Base-by-base conservation (phyloP, 805 yeast genomes). In the Candida sithepensis region DNA sequence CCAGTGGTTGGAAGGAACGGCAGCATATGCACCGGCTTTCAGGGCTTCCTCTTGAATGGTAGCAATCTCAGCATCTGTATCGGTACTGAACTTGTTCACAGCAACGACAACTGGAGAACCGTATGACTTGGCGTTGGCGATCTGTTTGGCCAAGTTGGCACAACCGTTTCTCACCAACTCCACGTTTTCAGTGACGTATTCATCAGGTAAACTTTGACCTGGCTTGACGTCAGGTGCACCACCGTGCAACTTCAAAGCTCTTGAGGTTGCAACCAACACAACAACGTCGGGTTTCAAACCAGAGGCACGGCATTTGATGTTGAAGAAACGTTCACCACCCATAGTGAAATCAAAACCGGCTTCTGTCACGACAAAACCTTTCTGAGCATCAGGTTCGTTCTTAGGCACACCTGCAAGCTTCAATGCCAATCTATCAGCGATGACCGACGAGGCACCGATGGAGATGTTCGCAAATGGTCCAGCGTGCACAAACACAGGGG, bases 401-500 rank as follows among this genome's bases (percentile, higher is more conserved):
- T 48, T 53, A 28, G 64, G 61, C 22, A 50, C 76, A 67, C 92
- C 92, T 39, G 87, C 85, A 52, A 86, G 72, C 66, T 85, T 85
- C 70, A 86, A 73, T n/a, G 91, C 91, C 70, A 86, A 70, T 64
- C 81, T 82, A 66, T 86, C 95, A 49, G 94, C 92, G 61, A 86
- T 74, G 42, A 86, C 85, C 30, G 92, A 85, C 34, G 88, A 82
- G 8, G 95, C 92, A 64, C 95, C 95, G 60, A 86, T 86, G 34
- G 94, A 85, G 54, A 86, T 86, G 66, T 86, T 86, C 60, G 95
- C 95, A 63, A 86, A 86, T 51, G 95, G 95, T 53, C 95, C 95
- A 42, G 94, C 94, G 64, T 86, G 95, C 43, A 86, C 88, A 59
- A 86, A 79, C 18, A 86, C 95, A 22, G 95, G 95, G 21, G 94